Evolutionary conservation across 75 land plant genomes (phyloP), one percentile per base, ranked within the genome.

Genomic region (Pinus albicaulis): DNA sequence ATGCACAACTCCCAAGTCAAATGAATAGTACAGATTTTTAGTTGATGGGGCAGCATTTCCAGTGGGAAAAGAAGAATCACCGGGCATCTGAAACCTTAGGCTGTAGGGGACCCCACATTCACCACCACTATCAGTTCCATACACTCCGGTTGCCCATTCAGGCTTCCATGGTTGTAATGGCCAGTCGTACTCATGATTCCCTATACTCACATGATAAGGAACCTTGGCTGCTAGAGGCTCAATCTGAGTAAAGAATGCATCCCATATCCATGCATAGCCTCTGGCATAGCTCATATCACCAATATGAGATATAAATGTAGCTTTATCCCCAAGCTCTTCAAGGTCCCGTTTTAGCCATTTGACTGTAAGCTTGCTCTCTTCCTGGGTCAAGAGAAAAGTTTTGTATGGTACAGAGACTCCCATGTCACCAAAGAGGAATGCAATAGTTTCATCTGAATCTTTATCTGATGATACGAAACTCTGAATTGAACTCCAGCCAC

Each of bases 251-350:
- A 95, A 95, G 75, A 91, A 95, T 12, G 82, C 78, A 70, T 95
- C 98, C 98, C 98, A 95, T 22, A 95, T 31, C 98, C 98, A 95
- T 4, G 93, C 61, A 76, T 89, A 93, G 20, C 98, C 98, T 77
- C 98, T 81, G 2, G 98, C 98, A 75, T 95, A 95, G 86, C 95
- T 90, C 65, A 95, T 92, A 71, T 95, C 98, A 15, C 98, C 98
- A 74, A 95, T 95, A 74, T 92, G 98, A 0, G 98, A 95, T 60
- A 95, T 76, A 41, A 95, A 84, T 5, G 90, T 80, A 52, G 95
- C 86, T 53, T 87, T 91, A 60, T 89, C 80, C 3, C 86, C 93
- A 69, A 92, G 85, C 62, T 82, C 85, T 76, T 91, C 80, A n/a
- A 95, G 77, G 74, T 95, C 98, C 38, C 92, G 90, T 5, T 82